A percentile compares a stretch with the other conserved stretches of the same genome.
Conservation (phyloP, 1,284 basidiomycete species). For the Austropuccinia psidii region DNA sequence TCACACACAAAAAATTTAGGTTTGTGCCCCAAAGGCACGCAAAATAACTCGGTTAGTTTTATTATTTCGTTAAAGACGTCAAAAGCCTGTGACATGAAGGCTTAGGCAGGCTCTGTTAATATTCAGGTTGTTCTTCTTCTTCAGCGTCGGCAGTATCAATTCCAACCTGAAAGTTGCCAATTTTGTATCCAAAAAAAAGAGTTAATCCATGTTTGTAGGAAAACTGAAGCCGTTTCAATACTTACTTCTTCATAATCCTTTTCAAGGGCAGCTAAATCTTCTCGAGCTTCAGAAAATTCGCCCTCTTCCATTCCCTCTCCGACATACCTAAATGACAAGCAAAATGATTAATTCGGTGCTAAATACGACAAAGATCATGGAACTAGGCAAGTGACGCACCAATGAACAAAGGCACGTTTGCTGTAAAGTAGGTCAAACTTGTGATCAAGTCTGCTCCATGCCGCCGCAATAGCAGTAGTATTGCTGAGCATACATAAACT, state of each 20-base stretch:
- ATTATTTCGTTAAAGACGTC: no score
- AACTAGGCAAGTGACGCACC: slow-evolving; percentile 49
- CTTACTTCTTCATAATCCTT: slow-evolving; percentile 54
- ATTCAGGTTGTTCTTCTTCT: slow-evolving; percentile 14
- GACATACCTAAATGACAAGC: slow-evolving; percentile 55
- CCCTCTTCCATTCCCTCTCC: slow-evolving; percentile 99
- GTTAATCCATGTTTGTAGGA: background rate
- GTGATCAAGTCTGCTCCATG: slow-evolving; percentile 47
- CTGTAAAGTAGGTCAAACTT: slow-evolving; percentile 49
- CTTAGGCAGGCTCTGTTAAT: no score
- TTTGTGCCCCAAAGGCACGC: no score
- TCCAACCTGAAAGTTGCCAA: background rate
- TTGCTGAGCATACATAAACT: slow-evolving; percentile 48
- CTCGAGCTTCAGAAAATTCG: slow-evolving; percentile 94
- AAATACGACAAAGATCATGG: slow-evolving; percentile 45
- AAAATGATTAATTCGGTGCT: slow-evolving; percentile 43
- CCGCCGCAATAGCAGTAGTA: slow-evolving; percentile 48
- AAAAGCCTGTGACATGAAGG: no score
- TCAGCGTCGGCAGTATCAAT: slow-evolving; percentile 21
- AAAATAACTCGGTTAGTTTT: no score
- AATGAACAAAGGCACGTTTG: slow-evolving; percentile 72
- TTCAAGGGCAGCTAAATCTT: slow-evolving; percentile 93
- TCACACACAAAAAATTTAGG: no score
- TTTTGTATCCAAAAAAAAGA: background rate
- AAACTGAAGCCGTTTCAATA: background rate